A percentile compares a stretch with the other conserved stretches of the same genome.
These are phyloP conservation scores for Agrocybe pediades DNA, from an alignment of 768 basidiomycete genomes.

Conservation along the genomic window DNA sequence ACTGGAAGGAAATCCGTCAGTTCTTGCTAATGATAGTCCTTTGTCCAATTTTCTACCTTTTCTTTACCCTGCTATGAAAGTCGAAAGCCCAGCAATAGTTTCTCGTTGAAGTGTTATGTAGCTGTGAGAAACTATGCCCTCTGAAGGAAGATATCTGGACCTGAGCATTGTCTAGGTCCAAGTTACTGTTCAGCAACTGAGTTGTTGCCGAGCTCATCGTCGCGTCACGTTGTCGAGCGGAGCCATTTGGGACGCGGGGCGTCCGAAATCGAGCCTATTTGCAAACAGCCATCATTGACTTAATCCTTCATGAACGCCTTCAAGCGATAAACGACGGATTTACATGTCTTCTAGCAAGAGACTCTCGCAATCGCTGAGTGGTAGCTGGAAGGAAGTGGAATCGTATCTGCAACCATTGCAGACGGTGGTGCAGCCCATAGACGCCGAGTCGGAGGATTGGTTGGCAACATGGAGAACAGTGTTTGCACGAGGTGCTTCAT, in stretches of 20 bases:
- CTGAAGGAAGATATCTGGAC: no score
- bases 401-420: constrained; percentile 15
- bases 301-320: constrained; percentile 10
- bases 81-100: no score
- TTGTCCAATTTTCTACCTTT: no score
- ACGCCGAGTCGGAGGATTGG: constrained; percentile 48
- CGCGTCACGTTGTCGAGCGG: constrained; percentile 15
- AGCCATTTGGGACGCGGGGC: constrained; percentile 5
- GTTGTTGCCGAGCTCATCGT: no score
- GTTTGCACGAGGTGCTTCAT: constrained; percentile 54
- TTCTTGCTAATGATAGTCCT: no score
- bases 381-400: constrained; percentile 31
- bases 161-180: no score
- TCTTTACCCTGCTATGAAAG: no score
- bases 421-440: constrained; percentile 22
- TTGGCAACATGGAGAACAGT: constrained; percentile 56
- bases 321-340: constrained; percentile 4
- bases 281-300: background rate
- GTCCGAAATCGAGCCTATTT: background rate
- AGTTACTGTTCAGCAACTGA: no score
- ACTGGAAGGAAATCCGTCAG: no score
- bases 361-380: constrained; percentile 38
- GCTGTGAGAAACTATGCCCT: no score
- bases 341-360: constrained; percentile 37
- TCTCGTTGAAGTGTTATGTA: no score